Percentiles rank a stretch among this genome's conserved stretches.
Evolutionary conservation across 495 filamentous ascomycete species (phyloP).

Genomic region (Neurospora sp.): DNA sequence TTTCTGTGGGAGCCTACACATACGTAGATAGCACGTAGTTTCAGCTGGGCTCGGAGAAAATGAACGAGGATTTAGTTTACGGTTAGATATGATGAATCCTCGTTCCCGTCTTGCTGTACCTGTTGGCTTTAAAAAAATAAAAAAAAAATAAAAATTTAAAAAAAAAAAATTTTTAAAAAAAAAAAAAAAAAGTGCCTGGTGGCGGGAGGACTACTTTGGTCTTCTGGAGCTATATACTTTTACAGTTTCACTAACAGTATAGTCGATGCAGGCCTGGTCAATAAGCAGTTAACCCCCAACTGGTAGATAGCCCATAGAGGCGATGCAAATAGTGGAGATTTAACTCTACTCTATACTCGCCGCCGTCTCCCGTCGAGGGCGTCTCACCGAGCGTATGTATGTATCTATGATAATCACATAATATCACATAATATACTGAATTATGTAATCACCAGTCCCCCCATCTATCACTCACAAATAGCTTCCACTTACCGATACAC

Average conservation of each 20-base stretch:
- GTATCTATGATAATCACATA: neutral
- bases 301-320: neutral
- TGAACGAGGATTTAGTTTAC: neutral
- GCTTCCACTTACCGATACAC: neutral
- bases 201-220: neutral
- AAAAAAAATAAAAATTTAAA: too few species aligned
- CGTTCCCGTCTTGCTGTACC: neutral
- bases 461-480: neutral
- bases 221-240: neutral
- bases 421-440: neutral
- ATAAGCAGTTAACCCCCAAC: neutral
- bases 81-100: neutral
- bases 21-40: neutral
- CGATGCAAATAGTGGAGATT: neutral
- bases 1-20: neutral
- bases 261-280: neutral
- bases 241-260: neutral
- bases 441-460: neutral
- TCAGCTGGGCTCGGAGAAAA: neutral
- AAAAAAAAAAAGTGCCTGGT: neutral
- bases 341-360: neutral
- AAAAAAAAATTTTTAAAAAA: too few species aligned
- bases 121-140: neutral
- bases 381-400: neutral
- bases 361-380: neutral